Conservation (phyloP, 2,329 filamentous ascomycete genomes). For the Penicillium corylophilum region DNA sequence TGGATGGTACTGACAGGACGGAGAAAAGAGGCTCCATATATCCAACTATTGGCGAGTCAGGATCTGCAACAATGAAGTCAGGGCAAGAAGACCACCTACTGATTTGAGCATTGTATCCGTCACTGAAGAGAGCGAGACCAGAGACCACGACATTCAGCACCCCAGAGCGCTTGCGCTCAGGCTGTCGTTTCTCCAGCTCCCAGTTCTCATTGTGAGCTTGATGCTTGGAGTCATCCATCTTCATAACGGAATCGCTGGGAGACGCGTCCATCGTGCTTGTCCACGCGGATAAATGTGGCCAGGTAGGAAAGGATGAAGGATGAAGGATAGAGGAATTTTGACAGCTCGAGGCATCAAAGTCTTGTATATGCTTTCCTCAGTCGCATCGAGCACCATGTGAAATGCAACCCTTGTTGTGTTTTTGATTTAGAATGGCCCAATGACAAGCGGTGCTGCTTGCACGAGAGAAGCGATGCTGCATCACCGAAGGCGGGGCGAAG, state of each 20-base stretch:
- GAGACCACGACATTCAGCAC: slow-evolving; percentile 37
- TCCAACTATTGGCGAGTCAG: slow-evolving; percentile 19
- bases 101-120: slow-evolving; percentile 42
- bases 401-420: neutral
- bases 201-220: slow-evolving; percentile 3
- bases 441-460: slow-evolving; percentile 1
- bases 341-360: neutral
- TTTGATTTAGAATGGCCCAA: slow-evolving; percentile 1
- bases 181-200: slow-evolving; percentile 7
- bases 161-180: slow-evolving; percentile 21
- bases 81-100: slow-evolving; percentile 14
- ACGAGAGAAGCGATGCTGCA: slow-evolving; percentile 2
- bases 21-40: slow-evolving; percentile 41
- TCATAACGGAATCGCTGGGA: slow-evolving; percentile 13
- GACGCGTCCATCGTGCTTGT: slow-evolving; percentile 3
- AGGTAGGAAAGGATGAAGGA: neutral
- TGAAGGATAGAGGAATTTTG: neutral
- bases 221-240: slow-evolving; percentile 5
- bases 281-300: neutral
- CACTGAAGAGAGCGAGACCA: slow-evolving; percentile 39
- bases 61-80: neutral
- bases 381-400: neutral
- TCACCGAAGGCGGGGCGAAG: slow-evolving; percentile 13
- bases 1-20: slow-evolving; percentile 20
- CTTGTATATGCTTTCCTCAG: neutral